Percentiles rank a stretch among this genome's conserved stretches.
Evolutionary conservation across 106 monocot species (phyloP).

Genomic region (Allium cepa): DNA sequence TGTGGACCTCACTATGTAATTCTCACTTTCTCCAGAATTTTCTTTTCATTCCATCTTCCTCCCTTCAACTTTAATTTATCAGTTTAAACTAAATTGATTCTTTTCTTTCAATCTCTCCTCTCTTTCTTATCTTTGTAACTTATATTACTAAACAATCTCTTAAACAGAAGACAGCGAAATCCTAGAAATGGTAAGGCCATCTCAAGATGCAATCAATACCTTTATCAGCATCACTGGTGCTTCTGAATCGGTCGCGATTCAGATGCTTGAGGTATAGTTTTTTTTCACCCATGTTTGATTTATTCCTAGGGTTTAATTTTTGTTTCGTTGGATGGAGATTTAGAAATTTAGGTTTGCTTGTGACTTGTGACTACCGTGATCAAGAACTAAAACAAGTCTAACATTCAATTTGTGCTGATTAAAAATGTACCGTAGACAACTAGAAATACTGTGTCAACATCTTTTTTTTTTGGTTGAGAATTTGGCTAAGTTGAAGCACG

Average conservation of each 20-base stretch:
- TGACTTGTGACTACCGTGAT: not conserved
- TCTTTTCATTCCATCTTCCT: no score
- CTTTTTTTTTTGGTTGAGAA: not conserved
- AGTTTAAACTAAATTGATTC: no score
- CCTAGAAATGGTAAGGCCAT: conserved; percentile 34
- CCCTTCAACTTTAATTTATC: no score
- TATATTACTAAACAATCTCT: no score
- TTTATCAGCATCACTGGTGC: conserved; percentile 60
- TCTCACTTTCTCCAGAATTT: no score
- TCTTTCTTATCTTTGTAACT: no score
- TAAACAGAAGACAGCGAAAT: not conserved
- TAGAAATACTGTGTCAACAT: not conserved
- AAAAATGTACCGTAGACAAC: not conserved
- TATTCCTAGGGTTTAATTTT: conserved; percentile 1
- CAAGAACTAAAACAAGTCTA: no score
- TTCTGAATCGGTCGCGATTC: conserved; percentile 39
- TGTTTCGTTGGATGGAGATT: not conserved
- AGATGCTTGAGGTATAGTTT: conserved; percentile 41
- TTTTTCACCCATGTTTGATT: not conserved
- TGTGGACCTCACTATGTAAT: no score
- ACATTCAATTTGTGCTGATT: not conserved
- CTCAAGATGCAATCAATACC: conserved; percentile 62
- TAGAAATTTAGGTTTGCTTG: not conserved
- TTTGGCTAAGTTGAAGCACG: not conserved
- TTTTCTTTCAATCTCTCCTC: no score